Base-by-base conservation (phyloP, 176 grass and related monocot genomes). In the Aegilops speltoides region DNA sequence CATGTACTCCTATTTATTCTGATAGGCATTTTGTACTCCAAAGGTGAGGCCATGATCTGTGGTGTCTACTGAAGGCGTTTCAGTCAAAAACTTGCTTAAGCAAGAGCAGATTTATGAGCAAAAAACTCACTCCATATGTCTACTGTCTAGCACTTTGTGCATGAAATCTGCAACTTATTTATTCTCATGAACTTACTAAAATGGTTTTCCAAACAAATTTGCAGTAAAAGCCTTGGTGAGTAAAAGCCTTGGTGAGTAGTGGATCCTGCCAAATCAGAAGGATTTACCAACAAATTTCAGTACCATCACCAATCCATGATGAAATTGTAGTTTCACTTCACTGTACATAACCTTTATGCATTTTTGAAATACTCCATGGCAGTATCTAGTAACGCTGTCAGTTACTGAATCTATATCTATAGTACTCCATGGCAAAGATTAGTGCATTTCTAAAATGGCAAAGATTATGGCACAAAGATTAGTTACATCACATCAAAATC, bases 201-300 rank as follows among this genome's bases (percentile, higher is more conserved):
- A 16, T 24, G 9, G 1, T 73, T 79, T 63, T 62, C 23, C 4
- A 24, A 32, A 29, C 16, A 38, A 32, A 32, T 32, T 32, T 32
- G 31, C 65, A 78, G 79, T 50, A 65, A 74, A 20, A 87, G 37
- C 59, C 34, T 6, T 83, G 63, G 26, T 62, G 3, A 61, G 28
- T 36, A 74, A 29, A 36, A 72, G 24, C 19, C 84, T 73, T 57
- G 23, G 74, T 5, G 68, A 87, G 77, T 68, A 84, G 66, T 36
- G 34, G 41, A 87, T 83, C 80, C 66, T 43, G 6, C 57, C 8
- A 43, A 34, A 36, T 6, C 43, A 74, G 45, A 78, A 54, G 6
- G 71, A 10, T 56, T 56, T 38, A 72, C 40, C n/a, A 33, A 25
- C 8, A 50, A 60, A 23, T 67, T 67, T 25, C 85, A 37, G 66